phyloP scores from a whole-genome alignment of 192 early-diverging fungal genomes.

The Backusella macrospora region DNA sequence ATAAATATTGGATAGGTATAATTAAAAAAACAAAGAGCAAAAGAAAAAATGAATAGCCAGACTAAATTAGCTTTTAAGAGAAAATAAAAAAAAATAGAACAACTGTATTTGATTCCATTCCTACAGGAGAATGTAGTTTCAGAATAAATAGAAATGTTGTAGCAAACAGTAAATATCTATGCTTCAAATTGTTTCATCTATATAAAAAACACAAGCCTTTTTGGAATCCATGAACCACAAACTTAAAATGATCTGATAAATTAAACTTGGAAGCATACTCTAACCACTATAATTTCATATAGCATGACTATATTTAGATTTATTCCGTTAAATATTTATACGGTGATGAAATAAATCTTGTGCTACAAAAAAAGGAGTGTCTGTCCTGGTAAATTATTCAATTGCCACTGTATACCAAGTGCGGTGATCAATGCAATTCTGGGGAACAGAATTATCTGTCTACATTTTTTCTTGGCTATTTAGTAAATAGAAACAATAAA shows the following conservation, averaged over 20 bases:
- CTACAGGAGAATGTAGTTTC: slow-evolving; percentile 12
- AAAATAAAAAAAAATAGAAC: neutral
- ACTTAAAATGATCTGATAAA: neutral
- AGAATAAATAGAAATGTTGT: neutral
- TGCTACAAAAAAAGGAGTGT: neutral
- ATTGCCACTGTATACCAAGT: neutral
- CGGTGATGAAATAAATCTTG: neutral
- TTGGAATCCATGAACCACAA: neutral
- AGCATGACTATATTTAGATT: neutral
- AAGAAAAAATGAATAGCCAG: neutral
- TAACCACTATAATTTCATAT: neutral
- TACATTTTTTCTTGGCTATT: neutral
- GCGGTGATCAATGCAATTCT: neutral
- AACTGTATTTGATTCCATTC: neutral
- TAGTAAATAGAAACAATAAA: neutral
- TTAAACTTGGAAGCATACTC: neutral
- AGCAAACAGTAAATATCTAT: neutral
- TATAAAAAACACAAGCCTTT: neutral
- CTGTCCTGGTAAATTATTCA: neutral
- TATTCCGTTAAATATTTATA: neutral
- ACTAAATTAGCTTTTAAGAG: neutral
- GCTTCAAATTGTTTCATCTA: neutral
- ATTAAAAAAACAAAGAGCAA: neutral
- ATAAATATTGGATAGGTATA: neutral
- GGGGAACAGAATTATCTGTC: neutral